These are phyloP conservation scores for Scheffersomyces coipomensis DNA, from an alignment of 805 yeast genomes.

Conservation along the genomic window DNA sequence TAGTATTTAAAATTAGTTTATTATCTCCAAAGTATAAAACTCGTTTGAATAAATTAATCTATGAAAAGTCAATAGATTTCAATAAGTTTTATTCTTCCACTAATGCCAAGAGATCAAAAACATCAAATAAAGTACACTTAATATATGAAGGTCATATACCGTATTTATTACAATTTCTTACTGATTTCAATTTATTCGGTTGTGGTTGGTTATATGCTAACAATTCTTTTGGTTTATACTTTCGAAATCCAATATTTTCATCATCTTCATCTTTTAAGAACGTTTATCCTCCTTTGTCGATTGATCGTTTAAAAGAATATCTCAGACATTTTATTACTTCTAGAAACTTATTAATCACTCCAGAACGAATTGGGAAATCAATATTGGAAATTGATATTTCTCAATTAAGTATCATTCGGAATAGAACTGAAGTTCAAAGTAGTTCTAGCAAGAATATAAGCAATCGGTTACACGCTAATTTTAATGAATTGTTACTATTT, in stretches of 20 bases:
- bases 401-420: constrained; percentile 58
- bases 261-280: too few species aligned
- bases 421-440: constrained; percentile 34
- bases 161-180: constrained; percentile 67
- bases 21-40: constrained; percentile 59
- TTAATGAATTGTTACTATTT: constrained; percentile 33
- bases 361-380: constrained; percentile 54
- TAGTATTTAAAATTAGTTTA: constrained; percentile 67
- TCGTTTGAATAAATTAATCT: constrained; percentile 49
- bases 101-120: constrained; percentile 1
- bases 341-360: constrained; percentile 31
- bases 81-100: background rate
- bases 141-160: constrained; percentile 81
- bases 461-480: constrained; percentile 51
- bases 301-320: constrained; percentile 4
- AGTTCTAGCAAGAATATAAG: too few species aligned
- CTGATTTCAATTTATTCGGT: constrained; percentile 82
- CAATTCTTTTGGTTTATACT: constrained; percentile 29
- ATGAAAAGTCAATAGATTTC: constrained; percentile 16
- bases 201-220: constrained; percentile 69
- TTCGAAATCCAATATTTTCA: constrained; percentile 56
- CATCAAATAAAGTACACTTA: constrained; percentile 2
- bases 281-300: constrained; percentile 11
- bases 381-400: constrained; percentile 70
- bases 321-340: constrained; percentile 13